phyloP scores from a whole-genome alignment of 139 green algal species.

The Chlamydomonas schloesseri region DNA sequence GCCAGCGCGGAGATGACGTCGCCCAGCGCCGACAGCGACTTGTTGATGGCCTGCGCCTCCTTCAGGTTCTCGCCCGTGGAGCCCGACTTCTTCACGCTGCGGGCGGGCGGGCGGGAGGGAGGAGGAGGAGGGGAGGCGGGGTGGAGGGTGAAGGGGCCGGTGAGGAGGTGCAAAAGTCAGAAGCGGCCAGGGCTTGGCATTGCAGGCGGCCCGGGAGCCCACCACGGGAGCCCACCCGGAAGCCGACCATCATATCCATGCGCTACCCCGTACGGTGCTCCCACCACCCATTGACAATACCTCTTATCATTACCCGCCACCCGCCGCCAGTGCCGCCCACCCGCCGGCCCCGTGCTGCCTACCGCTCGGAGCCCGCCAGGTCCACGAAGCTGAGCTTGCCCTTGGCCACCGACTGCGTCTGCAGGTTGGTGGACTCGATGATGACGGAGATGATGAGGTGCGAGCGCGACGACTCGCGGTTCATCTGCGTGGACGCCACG shows the following conservation, averaged over 20 bases:
- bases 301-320: too few species aligned
- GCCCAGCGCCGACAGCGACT: slow-evolving; percentile 94
- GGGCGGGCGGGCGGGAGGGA: too few species aligned
- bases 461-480: slow-evolving; percentile 88
- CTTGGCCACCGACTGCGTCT: slow-evolving; percentile 89
- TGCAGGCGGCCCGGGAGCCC: too few species aligned
- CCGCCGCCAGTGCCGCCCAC: too few species aligned
- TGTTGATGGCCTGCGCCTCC: slow-evolving; percentile 99
- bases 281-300: too few species aligned
- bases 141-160: neutral
- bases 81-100: slow-evolving; percentile 95
- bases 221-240: too few species aligned
- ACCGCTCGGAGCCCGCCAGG: slow-evolving; percentile 94
- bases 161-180: neutral
- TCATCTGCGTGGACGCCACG: slow-evolving; percentile 85
- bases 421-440: slow-evolving; percentile 94
- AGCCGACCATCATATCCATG: too few species aligned
- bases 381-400: slow-evolving; percentile 98
- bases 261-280: too few species aligned
- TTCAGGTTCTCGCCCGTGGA: slow-evolving; percentile 94
- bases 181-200: too few species aligned
- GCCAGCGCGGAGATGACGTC: slow-evolving; percentile 97
- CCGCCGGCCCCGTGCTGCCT: too few species aligned
- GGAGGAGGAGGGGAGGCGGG: too few species aligned
- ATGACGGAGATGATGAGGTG: slow-evolving; percentile 96